Base-by-base conservation (phyloP, 1,284 basidiomycete genomes). In the Puccinia novopanici region DNA sequence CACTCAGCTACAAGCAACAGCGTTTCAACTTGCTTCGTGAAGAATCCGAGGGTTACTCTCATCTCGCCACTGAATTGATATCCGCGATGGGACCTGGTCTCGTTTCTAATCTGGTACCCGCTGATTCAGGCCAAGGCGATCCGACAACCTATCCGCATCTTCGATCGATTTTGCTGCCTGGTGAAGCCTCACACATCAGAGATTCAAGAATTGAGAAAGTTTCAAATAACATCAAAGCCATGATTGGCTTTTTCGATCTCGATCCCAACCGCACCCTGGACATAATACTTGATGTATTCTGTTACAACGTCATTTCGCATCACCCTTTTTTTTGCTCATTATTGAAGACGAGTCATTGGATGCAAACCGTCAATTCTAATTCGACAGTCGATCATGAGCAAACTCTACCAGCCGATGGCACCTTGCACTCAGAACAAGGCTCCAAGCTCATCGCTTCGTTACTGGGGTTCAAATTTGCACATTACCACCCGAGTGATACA, bases 21-120 rank as follows among this genome's bases (percentile, higher is more conserved):
- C 98, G 98, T 86, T 98, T 95, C 88, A 99, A 99, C 84, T 89
- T 99, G 48, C 89, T 98, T 13, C 92, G 97, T 57, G 97, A 99
- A 87, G 94, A 97, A 83, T 95, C 94, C 0, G 95, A 99, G 87
- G 97, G 97, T 6, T 99, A 95, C 87, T 93, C 93, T 84, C 95
- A 95, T 84, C 90, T 99, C 50, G 90, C 92, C 45, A 90, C 92
- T 12, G 93, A 95, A 84, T 87, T 98, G 57, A 91, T 93, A 13
- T 91, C 91, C 78, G 91, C 90, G 82, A 87, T 95, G 72, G 92
- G 92, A 5, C 90, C 91, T 34, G 87, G 92, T 15, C 86, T 90
- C 89, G 22, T 84, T 88, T 50, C 86, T 86, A 76, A 82, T 4
- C 83, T 87, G 89, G 57, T 86, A 86, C 71, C 81, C 74, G n/a